Conservation (phyloP, 768 basidiomycete species). For the Leucosporidium scottii region DNA sequence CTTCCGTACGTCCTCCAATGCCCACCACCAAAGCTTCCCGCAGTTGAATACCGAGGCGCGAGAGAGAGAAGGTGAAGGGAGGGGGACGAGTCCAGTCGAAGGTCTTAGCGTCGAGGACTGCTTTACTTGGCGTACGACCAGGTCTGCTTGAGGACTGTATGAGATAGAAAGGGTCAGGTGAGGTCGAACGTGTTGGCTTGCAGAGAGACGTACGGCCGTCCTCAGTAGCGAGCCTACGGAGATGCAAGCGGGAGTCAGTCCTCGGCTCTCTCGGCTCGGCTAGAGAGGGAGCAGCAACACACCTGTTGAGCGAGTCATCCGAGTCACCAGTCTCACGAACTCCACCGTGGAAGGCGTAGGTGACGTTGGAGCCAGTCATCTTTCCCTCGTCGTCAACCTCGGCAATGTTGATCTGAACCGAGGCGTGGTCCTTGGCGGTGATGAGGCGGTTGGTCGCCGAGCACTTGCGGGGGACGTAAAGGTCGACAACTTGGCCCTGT, state of each 20-base stretch:
- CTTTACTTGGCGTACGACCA: slow-evolving; percentile 91
- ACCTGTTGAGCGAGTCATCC: slow-evolving; percentile 85
- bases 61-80: background rate
- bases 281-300: no score
- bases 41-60: background rate
- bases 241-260: background rate
- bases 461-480: slow-evolving; percentile 99
- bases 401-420: slow-evolving; percentile 88
- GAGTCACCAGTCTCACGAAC: slow-evolving; percentile 92
- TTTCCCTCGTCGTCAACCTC: slow-evolving; percentile 86
- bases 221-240: slow-evolving; percentile 69
- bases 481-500: slow-evolving; percentile 96
- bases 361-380: slow-evolving; percentile 54
- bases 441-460: slow-evolving; percentile 67
- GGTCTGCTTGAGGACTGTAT: slow-evolving; percentile 83
- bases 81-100: background rate
- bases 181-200: slow-evolving; percentile 4
- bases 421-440: slow-evolving; percentile 97
- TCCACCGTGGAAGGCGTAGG: slow-evolving; percentile 89
- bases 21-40: background rate
- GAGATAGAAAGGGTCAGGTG: background rate
- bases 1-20: background rate
- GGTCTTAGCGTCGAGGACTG: slow-evolving; percentile 5
- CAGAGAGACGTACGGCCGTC: slow-evolving; percentile 71
- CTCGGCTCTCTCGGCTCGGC: no score